Evolutionary conservation across 2,329 filamentous ascomycete species (phyloP), one percentile per base, ranked within the genome.

Genomic region (Beauveria caledonica): DNA sequence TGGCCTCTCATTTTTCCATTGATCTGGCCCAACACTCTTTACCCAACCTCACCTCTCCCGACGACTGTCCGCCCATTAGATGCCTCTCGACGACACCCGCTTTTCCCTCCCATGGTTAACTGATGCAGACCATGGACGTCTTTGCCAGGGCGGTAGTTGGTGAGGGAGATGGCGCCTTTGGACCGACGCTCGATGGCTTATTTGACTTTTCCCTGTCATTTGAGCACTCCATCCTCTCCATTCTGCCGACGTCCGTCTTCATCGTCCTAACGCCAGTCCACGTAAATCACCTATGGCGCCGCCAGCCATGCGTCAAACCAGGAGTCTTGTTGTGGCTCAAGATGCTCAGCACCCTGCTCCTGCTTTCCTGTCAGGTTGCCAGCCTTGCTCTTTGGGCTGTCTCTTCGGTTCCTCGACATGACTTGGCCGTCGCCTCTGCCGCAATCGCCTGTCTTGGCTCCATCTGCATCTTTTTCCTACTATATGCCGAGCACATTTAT

Each of bases 401-500:
- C 13, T 50, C 53, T 21, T 50, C 59, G 3, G 39, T 51, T n/a
- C 46, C 45, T 7, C 44, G 36, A 15, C 67, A 68, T 3, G 62
- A 64, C 25, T 65, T 65, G 2, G 71, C 73, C 3, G 56, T 72
- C 1, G 66, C 73, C 0, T 68, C 72, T 15, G 62, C 69, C 3
- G 62, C 62, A 0, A 50, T 76, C 9, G 62, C 64, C 0, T 60
- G 72, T 5, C 27, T 72, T 19, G 70, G 69, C 33, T 66, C 68
- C 0, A 7, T 72, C 6, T 65, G 60, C 8, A 62, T 74, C 25
- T 63, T 61, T 0, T 50, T 66, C 0, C 50, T 75, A 3, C 73
- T 72, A 0, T 75, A 70, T 36, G n/a, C 61, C 0, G 73, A 76
- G 60, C 74, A 76, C 55, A 62, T 51, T 13, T 68, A 67, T 6